Conservation (phyloP, 768 basidiomycete genomes). For the Russula abietina region DNA sequence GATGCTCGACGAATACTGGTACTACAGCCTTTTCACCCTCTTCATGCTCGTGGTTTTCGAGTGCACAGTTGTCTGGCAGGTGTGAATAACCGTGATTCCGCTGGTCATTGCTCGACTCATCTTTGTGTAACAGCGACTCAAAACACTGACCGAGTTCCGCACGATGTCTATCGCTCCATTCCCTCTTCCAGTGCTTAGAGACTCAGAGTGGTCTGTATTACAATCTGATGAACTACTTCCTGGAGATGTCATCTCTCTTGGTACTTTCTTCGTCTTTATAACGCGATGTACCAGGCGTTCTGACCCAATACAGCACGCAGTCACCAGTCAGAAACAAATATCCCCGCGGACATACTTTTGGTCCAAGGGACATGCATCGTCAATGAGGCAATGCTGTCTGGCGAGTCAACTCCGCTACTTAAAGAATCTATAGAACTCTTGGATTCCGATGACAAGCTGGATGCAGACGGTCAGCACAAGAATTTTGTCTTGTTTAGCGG, state of each 20-base stretch:
- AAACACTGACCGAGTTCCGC: constrained; percentile 90
- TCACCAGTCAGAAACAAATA: constrained; percentile 71
- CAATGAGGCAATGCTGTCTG: constrained; percentile 98
- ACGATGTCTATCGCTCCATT: constrained; percentile 95
- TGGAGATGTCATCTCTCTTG: constrained; percentile 80
- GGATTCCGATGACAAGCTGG: constrained; percentile 65
- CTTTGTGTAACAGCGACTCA: constrained; percentile 60
- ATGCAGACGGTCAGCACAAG: constrained; percentile 83
- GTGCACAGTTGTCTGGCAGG: constrained; percentile 99
- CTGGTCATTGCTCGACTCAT: not conserved
- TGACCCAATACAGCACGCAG: constrained; percentile 41
- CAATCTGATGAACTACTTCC: constrained; percentile 87
- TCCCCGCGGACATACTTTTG: constrained; percentile 92
- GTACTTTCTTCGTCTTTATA: constrained; percentile 40
- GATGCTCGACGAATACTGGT: constrained; percentile 99
- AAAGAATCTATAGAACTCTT: constrained; percentile 92
- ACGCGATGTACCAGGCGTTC: not conserved
- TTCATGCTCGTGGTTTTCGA: constrained; percentile 99
- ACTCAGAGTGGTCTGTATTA: constrained; percentile 71
- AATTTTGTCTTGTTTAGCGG: constrained; percentile 89
- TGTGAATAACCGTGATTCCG: constrained; percentile 33
- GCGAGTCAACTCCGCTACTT: constrained; percentile 93
- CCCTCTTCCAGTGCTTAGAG: constrained; percentile 74
- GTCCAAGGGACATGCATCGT: constrained; percentile 91
- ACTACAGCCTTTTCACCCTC: constrained; percentile 93